Base-by-base conservation (phyloP, 1,139 yeast species). In the Candida sp. region DNA sequence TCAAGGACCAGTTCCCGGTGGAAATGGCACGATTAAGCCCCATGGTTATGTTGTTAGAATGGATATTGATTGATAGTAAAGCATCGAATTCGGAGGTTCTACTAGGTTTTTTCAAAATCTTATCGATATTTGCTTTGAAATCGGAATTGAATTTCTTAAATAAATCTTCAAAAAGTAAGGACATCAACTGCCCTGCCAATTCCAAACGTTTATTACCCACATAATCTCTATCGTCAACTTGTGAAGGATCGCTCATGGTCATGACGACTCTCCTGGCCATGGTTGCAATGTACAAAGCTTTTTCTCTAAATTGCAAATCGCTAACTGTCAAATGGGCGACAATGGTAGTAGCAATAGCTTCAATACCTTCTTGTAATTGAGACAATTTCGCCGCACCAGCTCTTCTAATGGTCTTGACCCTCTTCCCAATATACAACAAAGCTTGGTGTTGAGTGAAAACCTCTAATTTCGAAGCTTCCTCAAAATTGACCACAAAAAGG, bases 131-230 rank as follows among this genome's bases (percentile, higher is more conserved):
- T 34, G 93, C 88, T 61, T 95, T 91, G 72, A 93, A 91, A 61
- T 95, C 98, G 41, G 85, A 78, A 68, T 93, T 93, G 70, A 93
- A 93, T 60, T 93, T 95, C 60, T 93, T 93, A 75, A 93, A 93
- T 65, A 93, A 78, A 78, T 93, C 99, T 69, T 93, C 99, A 64
- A 93, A 93, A 49, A 93, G 69, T 50, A 93, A 73, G 5, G 98
- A 89, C 90, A 93, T 87, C 59, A 95, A 77, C 64, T 95, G 99
- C 46, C 99, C 99, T 1, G 99, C 99, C 62, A 95, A 75, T 70
- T 93, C 99, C 57, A 93, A 75, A 68, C 99, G 86, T 67, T 93
- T 93, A 68, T 93, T 93, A 72, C 99, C 99, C 37, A 95, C 99
- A 59, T 93, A 93, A 71, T 95, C 99, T 67, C 99, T 81, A 66